Evolutionary conservation across 306 rosid genomes (phyloP).

Genomic region (Vigna hirtella): DNA sequence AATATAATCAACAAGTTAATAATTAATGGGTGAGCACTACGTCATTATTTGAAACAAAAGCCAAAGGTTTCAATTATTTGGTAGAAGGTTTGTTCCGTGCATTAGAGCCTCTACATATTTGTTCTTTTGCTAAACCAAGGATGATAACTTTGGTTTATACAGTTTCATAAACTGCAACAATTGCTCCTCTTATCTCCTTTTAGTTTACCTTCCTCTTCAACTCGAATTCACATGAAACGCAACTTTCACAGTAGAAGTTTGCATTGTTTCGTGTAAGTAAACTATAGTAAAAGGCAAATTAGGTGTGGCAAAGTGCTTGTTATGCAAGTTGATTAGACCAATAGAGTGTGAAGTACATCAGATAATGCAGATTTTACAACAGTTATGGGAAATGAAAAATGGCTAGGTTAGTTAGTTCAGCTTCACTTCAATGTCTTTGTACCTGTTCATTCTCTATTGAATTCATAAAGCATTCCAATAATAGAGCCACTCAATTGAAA

Average conservation of each 20-base stretch:
- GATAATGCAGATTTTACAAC: not conserved
- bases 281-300: not conserved
- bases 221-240: constrained; percentile 1
- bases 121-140: not conserved
- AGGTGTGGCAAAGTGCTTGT: not conserved
- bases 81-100: constrained; percentile 14
- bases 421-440: constrained; percentile 28
- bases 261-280: not conserved
- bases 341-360: not conserved
- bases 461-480: constrained; percentile 40
- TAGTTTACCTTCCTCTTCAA: not conserved
- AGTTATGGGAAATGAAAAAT: constrained; percentile 8
- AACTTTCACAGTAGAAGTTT: not conserved
- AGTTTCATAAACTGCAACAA: constrained; percentile 17
- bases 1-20: not conserved
- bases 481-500: constrained; percentile 35
- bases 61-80: constrained; percentile 23
- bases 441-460: constrained; percentile 2
- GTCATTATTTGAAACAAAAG: not conserved
- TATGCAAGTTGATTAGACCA: not conserved
- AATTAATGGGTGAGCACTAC: not conserved
- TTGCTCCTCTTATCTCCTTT: not conserved
- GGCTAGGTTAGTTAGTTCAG: not conserved
- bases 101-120: constrained; percentile 26
- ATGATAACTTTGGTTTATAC: not conserved